Conservation (phyloP, 345 rosid species). For the Ailanthus altissimus region DNA sequence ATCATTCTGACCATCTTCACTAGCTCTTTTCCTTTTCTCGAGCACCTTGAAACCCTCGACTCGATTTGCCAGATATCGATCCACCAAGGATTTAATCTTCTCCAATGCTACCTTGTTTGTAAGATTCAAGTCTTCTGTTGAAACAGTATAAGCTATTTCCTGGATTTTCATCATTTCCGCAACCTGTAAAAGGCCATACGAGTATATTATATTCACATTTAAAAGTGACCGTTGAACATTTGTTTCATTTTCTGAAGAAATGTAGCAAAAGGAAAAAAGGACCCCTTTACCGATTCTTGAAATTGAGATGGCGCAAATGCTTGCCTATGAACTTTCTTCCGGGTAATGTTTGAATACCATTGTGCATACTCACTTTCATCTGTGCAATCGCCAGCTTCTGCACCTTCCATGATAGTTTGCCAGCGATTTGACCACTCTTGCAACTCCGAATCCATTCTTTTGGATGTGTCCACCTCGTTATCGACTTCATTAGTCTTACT, state of each 20-base stretch:
- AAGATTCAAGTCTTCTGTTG: constrained; percentile 6
- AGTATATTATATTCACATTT: not conserved
- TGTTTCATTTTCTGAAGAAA: not conserved
- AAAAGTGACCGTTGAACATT: not conserved
- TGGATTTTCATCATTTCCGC: constrained; percentile 19
- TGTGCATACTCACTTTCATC: not conserved
- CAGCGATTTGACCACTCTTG: constrained; percentile 8
- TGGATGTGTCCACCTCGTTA: not conserved
- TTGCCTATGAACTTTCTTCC: constrained; percentile 28
- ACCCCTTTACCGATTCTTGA: constrained; percentile 37
- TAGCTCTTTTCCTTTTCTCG: constrained; percentile 14
- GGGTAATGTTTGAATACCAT: constrained; percentile 7
- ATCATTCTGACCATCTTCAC: constrained; percentile 1
- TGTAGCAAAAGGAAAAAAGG: not conserved
- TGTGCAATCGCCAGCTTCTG: not conserved
- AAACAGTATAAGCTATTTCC: constrained; percentile 18
- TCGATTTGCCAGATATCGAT: constrained; percentile 1
- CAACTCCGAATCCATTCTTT: constrained; percentile 16
- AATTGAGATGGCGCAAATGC: constrained; percentile 39
- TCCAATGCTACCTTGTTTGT: constrained; percentile 16
- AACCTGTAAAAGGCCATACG: not conserved
- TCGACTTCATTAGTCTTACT: constrained; percentile 10
- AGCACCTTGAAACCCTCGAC: constrained; percentile 11
- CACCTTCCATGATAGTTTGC: not conserved
- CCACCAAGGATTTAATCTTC: constrained; percentile 14